A percentile compares a stretch with the other conserved stretches of the same genome.
Evolutionary conservation across 352 stramenopile genomes (phyloP).

Genomic region (Elongisporangium prolatum): DNA sequence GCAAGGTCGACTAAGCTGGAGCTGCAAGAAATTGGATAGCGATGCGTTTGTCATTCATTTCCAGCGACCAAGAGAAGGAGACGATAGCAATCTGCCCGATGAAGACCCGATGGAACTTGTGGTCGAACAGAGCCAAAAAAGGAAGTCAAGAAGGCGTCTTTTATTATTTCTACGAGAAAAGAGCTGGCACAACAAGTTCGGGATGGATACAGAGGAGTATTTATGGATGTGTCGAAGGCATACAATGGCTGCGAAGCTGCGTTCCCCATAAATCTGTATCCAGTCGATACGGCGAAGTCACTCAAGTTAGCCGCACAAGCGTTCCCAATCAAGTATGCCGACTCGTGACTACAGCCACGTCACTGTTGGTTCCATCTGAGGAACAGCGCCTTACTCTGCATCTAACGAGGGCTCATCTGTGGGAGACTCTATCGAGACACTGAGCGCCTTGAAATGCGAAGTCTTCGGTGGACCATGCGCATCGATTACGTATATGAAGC

Average conservation of each 20-base stretch:
- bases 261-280: slow-evolving; percentile 28
- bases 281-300: too few species aligned
- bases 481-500: background rate
- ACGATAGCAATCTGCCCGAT: slow-evolving; percentile 1
- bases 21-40: slow-evolving; percentile 19
- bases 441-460: too few species aligned
- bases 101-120: too few species aligned
- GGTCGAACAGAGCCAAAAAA: too few species aligned
- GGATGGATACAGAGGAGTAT: too few species aligned
- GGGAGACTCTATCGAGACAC: slow-evolving; percentile 23
- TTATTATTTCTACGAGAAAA: too few species aligned
- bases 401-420: background rate
- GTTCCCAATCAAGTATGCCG: background rate
- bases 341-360: background rate
- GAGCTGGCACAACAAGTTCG: too few species aligned
- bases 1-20: too few species aligned
- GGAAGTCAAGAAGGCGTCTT: too few species aligned
- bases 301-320: background rate
- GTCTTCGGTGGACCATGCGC: background rate
- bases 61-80: slow-evolving; percentile 9
- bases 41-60: background rate
- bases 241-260: slow-evolving; percentile 16
- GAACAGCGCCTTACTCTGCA: too few species aligned
- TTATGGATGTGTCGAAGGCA: slow-evolving; percentile 24
- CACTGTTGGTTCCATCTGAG: too few species aligned